Base-by-base conservation (phyloP, 1,139 yeast species). In the Zygosaccharomyces pseudobailii region DNA sequence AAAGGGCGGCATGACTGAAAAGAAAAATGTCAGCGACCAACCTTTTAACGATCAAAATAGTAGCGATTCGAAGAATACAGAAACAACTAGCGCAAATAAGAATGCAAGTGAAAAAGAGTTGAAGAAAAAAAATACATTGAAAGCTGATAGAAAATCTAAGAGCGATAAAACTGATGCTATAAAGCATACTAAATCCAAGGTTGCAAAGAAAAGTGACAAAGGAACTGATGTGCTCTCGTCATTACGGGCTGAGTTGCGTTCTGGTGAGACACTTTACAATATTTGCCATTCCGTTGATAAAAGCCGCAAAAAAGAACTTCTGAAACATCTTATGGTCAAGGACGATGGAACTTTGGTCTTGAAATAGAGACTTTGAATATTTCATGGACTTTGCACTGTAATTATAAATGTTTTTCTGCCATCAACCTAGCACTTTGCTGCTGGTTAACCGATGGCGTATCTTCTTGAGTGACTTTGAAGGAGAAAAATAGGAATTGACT, bases 181-280 rank as follows among this genome's bases (percentile, higher is more conserved):
- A n/a, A 30, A 30, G 33, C 19, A 30, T 30, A n/a, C 39, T 5
- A 35, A 38, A 21, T 38, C 41, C 19, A 38, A 38, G 22, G 34
- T 38, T 9, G 13, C 41, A 21, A 38, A 38, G 19, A 33, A 33
- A 23, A 28, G 2, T 38, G 20, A 31, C 8, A 34, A 30, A 31
- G 36, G 20, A 19, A 36, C 22, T 30, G 46, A 33, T 40, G 32
- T 17, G 40, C 45, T 17, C n/a, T 36, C 22, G 39, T 47, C 36
- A 45, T 13, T 38, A 13, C 41, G 41, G 25, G 30, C 56, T 42
- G 52, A 58, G 19, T 43, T 66, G 46, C 55, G 55, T 22, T 60
- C 65, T 40, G 72, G 72, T 30, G 58, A 65, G 42, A 63, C 63
- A 9, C 57, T 71, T 33, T 70, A 69, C 55, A 67, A 68, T 48